Evolutionary conservation across 1,139 yeast species (phyloP), one percentile per base, ranked within the genome.

Genomic region (Pichia sp.): DNA sequence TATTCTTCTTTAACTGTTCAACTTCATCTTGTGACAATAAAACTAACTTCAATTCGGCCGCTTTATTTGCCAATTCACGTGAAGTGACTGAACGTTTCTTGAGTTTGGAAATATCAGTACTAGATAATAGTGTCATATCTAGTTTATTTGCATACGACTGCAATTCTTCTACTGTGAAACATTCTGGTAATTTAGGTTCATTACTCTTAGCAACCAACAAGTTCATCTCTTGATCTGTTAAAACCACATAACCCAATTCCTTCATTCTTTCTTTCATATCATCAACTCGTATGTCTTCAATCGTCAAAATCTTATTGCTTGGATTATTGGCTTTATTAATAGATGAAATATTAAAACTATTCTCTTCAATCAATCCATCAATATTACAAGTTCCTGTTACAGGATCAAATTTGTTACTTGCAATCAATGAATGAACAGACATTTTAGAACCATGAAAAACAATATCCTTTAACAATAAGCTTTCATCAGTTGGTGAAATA

Each of bases 11-110:
- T 34, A 51, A 38, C 8, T 44, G 46, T 8, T 48, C 42, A 23
- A 47, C 47, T 25, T 62, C 65, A 6, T 66, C 67, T 42, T 66
- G 66, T 0, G 76, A 62, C 7, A 80, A 56, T 12, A 77, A 59
- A 4, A 66, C 66, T 42, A 76, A 62, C 9, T 77, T 74, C 46
- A 70, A 62, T 37, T 73, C 78, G 6, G 69, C 62, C 51, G 80
- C 78, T 45, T 59, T 63, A 16, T 61, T 46, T 8, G 69, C 64
- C 23, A 63, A 49, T 16, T 59, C 64, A 33, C 56, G 53, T 2
- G 62, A 41, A 1, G 63, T 58, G 20, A 59, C 49, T 6, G 43
- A 51, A 37, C 56, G 55, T 35, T 48, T 51, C 42, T 51, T 57
- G 41, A 64, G 48, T 27, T 55, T 56, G 1, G 50, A 55, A 32